Conservation (phyloP, 306 rosid genomes). For the Luffa aegyptiaca region DNA sequence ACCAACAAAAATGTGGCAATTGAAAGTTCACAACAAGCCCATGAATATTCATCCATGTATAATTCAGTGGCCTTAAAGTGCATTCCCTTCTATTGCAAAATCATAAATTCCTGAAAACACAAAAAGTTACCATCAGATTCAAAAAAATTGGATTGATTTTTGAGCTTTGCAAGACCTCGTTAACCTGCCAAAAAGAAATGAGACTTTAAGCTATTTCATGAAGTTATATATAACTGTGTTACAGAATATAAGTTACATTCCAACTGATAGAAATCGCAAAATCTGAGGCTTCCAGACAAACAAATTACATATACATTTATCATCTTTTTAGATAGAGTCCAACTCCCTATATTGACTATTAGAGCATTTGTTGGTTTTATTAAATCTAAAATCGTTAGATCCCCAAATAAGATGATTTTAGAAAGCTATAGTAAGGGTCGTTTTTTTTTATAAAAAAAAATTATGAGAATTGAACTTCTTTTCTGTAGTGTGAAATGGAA, state of each 20-base stretch:
- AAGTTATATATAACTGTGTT: neutral
- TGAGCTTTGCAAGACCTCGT: slow-evolving; percentile 75
- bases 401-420: neutral
- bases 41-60: no score
- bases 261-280: neutral
- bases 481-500: neutral
- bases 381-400: neutral
- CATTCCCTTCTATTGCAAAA: slow-evolving; percentile 64
- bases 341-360: neutral
- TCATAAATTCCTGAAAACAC: slow-evolving; percentile 46
- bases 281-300: neutral
- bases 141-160: slow-evolving; percentile 21
- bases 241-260: neutral
- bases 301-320: neutral
- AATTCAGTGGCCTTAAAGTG: slow-evolving; percentile 46
- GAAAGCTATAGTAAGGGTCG: neutral
- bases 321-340: neutral
- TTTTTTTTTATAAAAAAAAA: neutral
- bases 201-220: neutral
- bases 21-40: no score
- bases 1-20: no score
- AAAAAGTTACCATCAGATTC: neutral
- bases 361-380: neutral
- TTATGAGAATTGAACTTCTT: neutral
- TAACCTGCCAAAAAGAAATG: slow-evolving; percentile 44